Evolutionary conservation across 1,139 yeast species (phyloP).

Genomic region (Suzukiozyma palmioleophila): DNA sequence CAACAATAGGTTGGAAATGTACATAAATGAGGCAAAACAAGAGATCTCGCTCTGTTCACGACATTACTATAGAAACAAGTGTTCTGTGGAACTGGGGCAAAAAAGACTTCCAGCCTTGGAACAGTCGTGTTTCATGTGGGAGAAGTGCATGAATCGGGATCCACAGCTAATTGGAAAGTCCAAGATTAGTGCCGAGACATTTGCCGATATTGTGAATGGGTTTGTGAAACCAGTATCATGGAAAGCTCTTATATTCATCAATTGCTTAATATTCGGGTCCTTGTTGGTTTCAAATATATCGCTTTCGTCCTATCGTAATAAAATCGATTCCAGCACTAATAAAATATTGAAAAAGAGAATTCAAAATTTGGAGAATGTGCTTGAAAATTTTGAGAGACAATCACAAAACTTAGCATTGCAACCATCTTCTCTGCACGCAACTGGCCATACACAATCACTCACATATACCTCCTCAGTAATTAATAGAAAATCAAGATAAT

Average conservation of each 20-base stretch:
- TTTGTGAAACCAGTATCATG: slow-evolving; percentile 71
- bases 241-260: slow-evolving; percentile 56
- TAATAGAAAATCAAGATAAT: too few relatives aligned
- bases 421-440: not conserved
- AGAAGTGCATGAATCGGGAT: slow-evolving; percentile 80
- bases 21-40: slow-evolving; percentile 54
- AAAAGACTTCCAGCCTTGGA: slow-evolving; percentile 69
- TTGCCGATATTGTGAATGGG: slow-evolving; percentile 78
- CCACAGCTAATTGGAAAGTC: slow-evolving; percentile 78
- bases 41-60: slow-evolving; percentile 70
- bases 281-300: slow-evolving; percentile 18
- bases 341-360: slow-evolving; percentile 13
- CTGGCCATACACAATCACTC: not conserved
- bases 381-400: not conserved
- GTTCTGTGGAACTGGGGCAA: slow-evolving; percentile 35
- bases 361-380: slow-evolving; percentile 8
- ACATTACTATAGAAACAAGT: slow-evolving; percentile 69
- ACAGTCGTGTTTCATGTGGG: slow-evolving; percentile 70
- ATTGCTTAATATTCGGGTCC: slow-evolving; percentile 17
- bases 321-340: slow-evolving; percentile 11
- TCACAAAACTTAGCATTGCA: not conserved
- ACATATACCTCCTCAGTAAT: not conserved
- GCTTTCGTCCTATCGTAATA: slow-evolving; percentile 17
- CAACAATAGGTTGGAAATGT: slow-evolving; percentile 59
- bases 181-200: slow-evolving; percentile 71